Conservation (phyloP, 345 rosid genomes). For the Eutrema heterophyllum region DNA sequence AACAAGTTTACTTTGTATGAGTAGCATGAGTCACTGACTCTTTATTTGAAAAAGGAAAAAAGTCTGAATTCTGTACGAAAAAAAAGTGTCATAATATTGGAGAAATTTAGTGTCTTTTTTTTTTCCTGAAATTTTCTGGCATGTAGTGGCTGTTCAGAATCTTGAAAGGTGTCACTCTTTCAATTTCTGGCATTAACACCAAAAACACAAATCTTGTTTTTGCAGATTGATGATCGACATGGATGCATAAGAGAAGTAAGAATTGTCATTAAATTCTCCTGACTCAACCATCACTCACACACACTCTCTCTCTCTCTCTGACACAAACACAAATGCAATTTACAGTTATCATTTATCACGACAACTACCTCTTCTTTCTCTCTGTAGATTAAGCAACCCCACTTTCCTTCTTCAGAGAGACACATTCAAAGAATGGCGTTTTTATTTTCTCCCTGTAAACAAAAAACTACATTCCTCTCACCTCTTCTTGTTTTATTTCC, state of each 20-base stretch:
- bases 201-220: conserved; percentile 4
- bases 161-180: background rate
- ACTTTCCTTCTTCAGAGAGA: background rate
- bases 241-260: conserved; percentile 12
- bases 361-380: conserved; percentile 10
- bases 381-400: background rate
- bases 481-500: conserved; percentile 17
- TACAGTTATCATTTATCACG: conserved; percentile 25
- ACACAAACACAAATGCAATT: conserved; percentile 27
- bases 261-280: conserved; percentile 26
- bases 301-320: background rate
- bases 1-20: background rate
- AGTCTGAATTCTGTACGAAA: background rate
- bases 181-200: background rate
- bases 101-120: background rate
- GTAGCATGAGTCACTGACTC: background rate
- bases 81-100: background rate
- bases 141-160: background rate
- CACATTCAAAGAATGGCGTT: conserved; percentile 17
- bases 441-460: conserved; percentile 33
- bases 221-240: background rate
- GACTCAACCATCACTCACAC: conserved; percentile 25
- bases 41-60: background rate
- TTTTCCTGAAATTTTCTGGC: background rate
- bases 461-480: background rate